A percentile compares a stretch with the other conserved stretches of the same genome.
Evolutionary conservation across 495 filamentous ascomycete species (phyloP).

Genomic region (Neurospora sp.): DNA sequence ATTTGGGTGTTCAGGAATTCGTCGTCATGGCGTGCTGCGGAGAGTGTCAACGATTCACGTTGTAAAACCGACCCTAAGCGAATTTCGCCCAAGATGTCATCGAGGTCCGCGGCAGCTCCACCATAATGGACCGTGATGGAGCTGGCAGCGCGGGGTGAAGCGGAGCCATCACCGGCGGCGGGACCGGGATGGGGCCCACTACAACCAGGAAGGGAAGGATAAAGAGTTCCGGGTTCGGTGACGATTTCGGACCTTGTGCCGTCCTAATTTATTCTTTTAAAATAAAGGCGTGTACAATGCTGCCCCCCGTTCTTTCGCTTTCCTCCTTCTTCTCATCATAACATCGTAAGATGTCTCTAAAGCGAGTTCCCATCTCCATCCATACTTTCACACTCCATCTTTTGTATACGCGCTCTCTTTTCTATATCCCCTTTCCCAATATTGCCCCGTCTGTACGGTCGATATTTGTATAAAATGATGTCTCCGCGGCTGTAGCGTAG

Average conservation of each 20-base stretch:
- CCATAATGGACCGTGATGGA: background rate
- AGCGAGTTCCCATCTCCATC: background rate
- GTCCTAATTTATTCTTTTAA: background rate
- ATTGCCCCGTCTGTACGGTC: background rate
- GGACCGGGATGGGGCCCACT: background rate
- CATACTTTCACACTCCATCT: background rate
- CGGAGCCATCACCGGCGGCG: background rate
- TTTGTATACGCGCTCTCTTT: background rate
- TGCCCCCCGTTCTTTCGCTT: background rate
- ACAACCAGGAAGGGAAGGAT: background rate
- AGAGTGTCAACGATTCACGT: background rate
- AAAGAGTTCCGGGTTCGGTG: background rate
- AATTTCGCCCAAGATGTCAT: background rate
- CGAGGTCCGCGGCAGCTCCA: background rate
- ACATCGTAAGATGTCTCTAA: background rate
- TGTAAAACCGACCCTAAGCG: background rate
- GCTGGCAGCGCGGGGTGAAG: background rate
- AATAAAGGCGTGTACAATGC: background rate
- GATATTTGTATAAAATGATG: background rate
- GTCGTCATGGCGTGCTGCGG: background rate
- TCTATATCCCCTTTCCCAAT: background rate
- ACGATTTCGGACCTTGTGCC: background rate
- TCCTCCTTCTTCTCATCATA: background rate
- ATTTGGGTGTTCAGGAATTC: background rate
- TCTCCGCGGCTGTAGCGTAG: background rate